Evolutionary conservation across 352 stramenopile genomes (phyloP).

Genomic region (Blastocystis sp.): DNA sequence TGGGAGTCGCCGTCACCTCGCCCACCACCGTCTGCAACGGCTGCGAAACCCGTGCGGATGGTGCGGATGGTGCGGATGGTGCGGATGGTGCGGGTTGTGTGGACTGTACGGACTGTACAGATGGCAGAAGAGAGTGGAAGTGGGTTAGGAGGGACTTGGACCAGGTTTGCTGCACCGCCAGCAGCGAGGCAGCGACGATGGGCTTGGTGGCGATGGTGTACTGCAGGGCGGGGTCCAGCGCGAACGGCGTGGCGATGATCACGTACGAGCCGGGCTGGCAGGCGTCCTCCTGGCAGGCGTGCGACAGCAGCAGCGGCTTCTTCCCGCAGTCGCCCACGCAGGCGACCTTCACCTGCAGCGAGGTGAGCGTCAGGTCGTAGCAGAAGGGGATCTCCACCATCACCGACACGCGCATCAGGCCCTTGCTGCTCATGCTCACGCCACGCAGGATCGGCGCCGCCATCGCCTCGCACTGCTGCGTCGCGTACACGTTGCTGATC

Average conservation of each 20-base stretch:
- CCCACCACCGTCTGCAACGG: neutral
- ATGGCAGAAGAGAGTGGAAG: neutral
- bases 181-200: neutral
- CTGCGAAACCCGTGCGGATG: no score
- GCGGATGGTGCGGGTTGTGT: no score
- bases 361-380: slow-evolving; percentile 16
- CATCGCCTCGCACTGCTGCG: slow-evolving; percentile 43
- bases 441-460: neutral
- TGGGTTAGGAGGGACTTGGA: neutral
- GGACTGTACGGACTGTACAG: no score
- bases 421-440: neutral
- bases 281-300: neutral
- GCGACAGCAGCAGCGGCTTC: neutral
- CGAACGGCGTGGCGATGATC: slow-evolving; percentile 2
- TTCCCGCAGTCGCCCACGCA: neutral
- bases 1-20: neutral
- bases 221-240: neutral
- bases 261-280: neutral
- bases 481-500: slow-evolving; percentile 20
- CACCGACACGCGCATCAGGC: neutral
- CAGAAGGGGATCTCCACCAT: slow-evolving; percentile 47
- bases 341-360: slow-evolving; percentile 21
- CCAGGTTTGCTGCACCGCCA: neutral
- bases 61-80: no score
- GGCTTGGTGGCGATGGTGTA: slow-evolving; percentile 3